Base-by-base conservation (phyloP, 1,284 basidiomycete genomes). In the Hymenochaete sp. region DNA sequence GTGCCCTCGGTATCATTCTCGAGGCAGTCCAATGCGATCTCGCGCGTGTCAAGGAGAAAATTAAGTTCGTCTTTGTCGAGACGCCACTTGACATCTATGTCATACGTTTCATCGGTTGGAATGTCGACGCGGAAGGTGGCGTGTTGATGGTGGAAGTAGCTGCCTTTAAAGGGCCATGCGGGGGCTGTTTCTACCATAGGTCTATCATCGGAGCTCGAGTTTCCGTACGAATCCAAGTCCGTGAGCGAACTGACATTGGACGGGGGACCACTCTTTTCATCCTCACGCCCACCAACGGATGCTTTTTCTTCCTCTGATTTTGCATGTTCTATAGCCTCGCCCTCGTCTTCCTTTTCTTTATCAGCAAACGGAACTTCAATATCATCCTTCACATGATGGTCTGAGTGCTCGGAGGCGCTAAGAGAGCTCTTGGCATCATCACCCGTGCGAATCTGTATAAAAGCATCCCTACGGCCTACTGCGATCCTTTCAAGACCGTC, bases 71-170 rank as follows among this genome's bases (percentile, higher is more conserved):
- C 39, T 14, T 37, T 25, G 18, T 27, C 16, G n/a, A 47, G 25
- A 24, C 32, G 45, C 45, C 45, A 47, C 11, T 36, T 11, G 24
- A 47, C 45, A 13, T 47, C 26, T 18, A 47, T 24, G 22, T 26
- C 11, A 8, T 32, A 16, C 31, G 26, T 36, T 14, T 35, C 26
- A 7, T 42, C 24, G 10, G 45, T 42, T 9, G 39, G 32, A 4
- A 47, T 26, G 14, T 27, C 32, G 24, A 47, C 25, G 1, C 29
- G n/a, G 21, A 47, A 47, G 3, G 24, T 6, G 8, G 42, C 40
- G 19, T 6, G 18, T 18, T 42, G 39, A 14, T 42, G 39, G 25
- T 42, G 25, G n/a, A 27, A 24, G 16, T 47, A 47, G n/a, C 39
- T 42, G 7, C 39, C 39, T 1, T 47, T 35, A 8, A 26, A 19